These are phyloP conservation scores for Penicillium sp. DNA, from an alignment of 2,329 filamentous ascomycete genomes.

Conservation along the genomic window DNA sequence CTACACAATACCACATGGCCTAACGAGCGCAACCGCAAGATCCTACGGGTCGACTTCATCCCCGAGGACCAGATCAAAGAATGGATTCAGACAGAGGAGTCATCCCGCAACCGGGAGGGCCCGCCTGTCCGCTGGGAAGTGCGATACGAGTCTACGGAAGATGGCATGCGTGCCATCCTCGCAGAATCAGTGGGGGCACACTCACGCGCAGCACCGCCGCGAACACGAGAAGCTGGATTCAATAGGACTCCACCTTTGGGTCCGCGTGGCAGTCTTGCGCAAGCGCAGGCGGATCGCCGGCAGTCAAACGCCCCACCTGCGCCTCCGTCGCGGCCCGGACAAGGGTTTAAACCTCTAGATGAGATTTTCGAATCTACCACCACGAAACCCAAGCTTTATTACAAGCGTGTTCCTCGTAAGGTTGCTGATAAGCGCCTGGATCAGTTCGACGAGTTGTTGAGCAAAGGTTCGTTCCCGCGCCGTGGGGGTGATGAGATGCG, in stretches of 20 bases:
- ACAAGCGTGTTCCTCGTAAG: conserved; percentile 62
- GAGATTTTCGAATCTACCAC: conserved; percentile 60
- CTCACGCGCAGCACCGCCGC: conserved; percentile 24
- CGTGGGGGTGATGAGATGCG: conserved; percentile 58
- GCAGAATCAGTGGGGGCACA: conserved; percentile 45
- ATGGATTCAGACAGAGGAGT: conserved; percentile 72
- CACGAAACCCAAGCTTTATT: conserved; percentile 65
- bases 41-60: conserved; percentile 86
- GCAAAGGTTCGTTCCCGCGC: conserved; percentile 37
- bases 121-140: conserved; percentile 67
- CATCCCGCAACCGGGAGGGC: conserved; percentile 44
- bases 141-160: conserved; percentile 56
- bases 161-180: conserved; percentile 59
- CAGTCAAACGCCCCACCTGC: conserved; percentile 24
- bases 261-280: conserved; percentile 24
- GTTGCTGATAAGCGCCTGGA: conserved; percentile 66
- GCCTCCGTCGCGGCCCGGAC: conserved; percentile 28
- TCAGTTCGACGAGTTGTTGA: conserved; percentile 50
- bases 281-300: conserved; percentile 22
- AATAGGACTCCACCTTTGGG: conserved; percentile 31
- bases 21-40: conserved; percentile 78
- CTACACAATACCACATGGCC: conserved; percentile 84
- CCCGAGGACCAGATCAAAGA: conserved; percentile 69
- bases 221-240: conserved; percentile 28
- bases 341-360: conserved; percentile 58